Base-by-base conservation (phyloP, 208 protist genomes). In the Crithidia mellificae region DNA sequence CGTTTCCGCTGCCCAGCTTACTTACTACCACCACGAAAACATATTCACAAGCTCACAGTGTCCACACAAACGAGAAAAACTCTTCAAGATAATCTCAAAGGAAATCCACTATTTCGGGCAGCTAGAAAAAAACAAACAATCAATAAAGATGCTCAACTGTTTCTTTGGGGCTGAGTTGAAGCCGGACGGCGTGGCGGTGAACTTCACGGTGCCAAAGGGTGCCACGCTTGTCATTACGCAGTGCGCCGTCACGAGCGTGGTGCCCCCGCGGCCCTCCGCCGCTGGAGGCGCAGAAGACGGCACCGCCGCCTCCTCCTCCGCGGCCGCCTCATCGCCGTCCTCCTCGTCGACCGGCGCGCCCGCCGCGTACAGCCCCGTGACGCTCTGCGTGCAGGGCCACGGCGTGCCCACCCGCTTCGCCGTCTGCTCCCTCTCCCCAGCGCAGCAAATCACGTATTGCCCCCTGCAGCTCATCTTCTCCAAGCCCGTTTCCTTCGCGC, bases 111-210 rank as follows among this genome's bases (percentile, higher is more conserved):
- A n/a, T n/a, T n/a, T n/a, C n/a, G n/a, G n/a, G n/a, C n/a, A n/a
- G n/a, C n/a, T n/a, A n/a, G n/a, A n/a, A n/a, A n/a, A n/a, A n/a
- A n/a, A n/a, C n/a, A n/a, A n/a, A n/a, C n/a, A n/a, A n/a, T n/a
- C n/a, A n/a, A n/a, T n/a, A n/a, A n/a, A n/a, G 17, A 91, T 91
- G 84, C 58, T 95, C 47, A 86, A 90, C 72, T 95, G 89, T 68
- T 95, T 95, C 68, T 95, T 95, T 55, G 89, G 89, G 4, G 41
- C 86, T 4, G 80, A 90, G 63, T 38, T 95, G 49, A 70, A 76
- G 43, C 69, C 84, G 15, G 83, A 91, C 41, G 82, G 78, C 14
- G 72, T 78, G 15, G 51, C 86, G n/a, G 44, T 86, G n/a, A 90
- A 73, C 51, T 86, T 88, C 14, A 53, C 80, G 5, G 74, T 92